Evolutionary conservation across 768 basidiomycete genomes (phyloP).

Genomic region (Xerocomellus amylosporus): DNA sequence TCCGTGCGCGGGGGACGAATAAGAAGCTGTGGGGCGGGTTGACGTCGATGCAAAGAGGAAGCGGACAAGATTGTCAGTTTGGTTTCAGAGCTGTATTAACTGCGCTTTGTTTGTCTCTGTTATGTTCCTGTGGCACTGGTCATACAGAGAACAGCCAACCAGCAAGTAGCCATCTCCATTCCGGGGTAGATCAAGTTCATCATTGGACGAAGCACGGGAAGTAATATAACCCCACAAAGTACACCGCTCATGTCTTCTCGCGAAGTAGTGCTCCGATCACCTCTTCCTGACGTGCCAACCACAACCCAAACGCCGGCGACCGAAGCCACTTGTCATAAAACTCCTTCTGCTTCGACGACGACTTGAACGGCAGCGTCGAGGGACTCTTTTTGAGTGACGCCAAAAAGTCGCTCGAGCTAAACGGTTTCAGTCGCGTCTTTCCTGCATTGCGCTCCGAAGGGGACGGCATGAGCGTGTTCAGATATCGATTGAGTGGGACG

Average conservation of each 20-base stretch:
- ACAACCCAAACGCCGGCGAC: slow-evolving; percentile 73
- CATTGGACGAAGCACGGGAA: not conserved
- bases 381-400: slow-evolving; percentile 70
- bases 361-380: slow-evolving; percentile 71
- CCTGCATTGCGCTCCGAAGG: slow-evolving; percentile 43
- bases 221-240: not conserved
- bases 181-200: not conserved
- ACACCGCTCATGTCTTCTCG: slow-evolving; percentile 7
- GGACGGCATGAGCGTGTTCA: slow-evolving; percentile 80
- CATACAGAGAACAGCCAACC: too few relatives aligned
- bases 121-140: slow-evolving; percentile 28
- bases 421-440: slow-evolving; percentile 56
- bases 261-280: slow-evolving; percentile 59
- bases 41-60: slow-evolving; percentile 16
- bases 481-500: slow-evolving; percentile 87
- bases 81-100: slow-evolving; percentile 16
- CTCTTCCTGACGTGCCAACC: slow-evolving; percentile 75
- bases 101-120: slow-evolving; percentile 25
- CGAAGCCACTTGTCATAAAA: slow-evolving; percentile 80
- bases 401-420: slow-evolving; percentile 67
- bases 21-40: not conserved
- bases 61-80: slow-evolving; percentile 4
- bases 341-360: slow-evolving; percentile 56
- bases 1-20: slow-evolving; percentile 8
- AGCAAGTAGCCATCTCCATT: too few relatives aligned